Evolutionary conservation across 1,139 yeast genomes (phyloP).

Genomic region (Taiozyma sp.): DNA sequence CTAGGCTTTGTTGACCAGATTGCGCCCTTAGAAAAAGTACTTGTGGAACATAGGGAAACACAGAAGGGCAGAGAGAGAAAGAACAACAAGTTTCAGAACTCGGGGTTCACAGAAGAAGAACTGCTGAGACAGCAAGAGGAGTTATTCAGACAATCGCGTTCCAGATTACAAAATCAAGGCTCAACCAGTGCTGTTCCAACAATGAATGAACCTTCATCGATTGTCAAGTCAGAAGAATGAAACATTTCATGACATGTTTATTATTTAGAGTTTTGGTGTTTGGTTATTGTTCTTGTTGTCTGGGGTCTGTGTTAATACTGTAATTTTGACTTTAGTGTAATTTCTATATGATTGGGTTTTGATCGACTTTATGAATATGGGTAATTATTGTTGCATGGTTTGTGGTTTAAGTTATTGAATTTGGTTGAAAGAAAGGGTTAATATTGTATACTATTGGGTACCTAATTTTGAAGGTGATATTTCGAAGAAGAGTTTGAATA

Average conservation of each 20-base stretch:
- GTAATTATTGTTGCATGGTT: neutral
- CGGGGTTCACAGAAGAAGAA: conserved; percentile 91
- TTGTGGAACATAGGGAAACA: conserved; percentile 83
- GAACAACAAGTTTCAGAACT: conserved; percentile 88
- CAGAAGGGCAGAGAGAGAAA: conserved; percentile 88
- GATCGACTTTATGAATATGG: neutral
- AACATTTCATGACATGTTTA: neutral
- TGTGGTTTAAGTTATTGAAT: neutral
- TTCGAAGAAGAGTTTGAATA: neutral
- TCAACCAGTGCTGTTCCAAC: conserved; percentile 1
- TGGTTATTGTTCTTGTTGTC: neutral
- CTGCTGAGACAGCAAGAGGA: conserved; percentile 89
- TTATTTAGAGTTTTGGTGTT: neutral
- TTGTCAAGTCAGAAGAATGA: neutral
- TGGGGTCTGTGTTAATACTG: neutral
- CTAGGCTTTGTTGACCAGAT: conserved; percentile 85
- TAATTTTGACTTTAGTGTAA: neutral
- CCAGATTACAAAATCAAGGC: conserved; percentile 51
- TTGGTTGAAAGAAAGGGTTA: neutral
- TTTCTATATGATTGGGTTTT: neutral
- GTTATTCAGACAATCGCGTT: conserved; percentile 83
- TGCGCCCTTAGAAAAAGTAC: conserved; percentile 75
- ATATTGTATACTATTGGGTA: neutral
- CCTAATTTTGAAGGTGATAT: neutral
- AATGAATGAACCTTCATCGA: neutral